A percentile compares a stretch with the other conserved stretches of the same genome.
Conservation (phyloP, 148 eudicot species). For the Tetragonia tetragonoides region DNA sequence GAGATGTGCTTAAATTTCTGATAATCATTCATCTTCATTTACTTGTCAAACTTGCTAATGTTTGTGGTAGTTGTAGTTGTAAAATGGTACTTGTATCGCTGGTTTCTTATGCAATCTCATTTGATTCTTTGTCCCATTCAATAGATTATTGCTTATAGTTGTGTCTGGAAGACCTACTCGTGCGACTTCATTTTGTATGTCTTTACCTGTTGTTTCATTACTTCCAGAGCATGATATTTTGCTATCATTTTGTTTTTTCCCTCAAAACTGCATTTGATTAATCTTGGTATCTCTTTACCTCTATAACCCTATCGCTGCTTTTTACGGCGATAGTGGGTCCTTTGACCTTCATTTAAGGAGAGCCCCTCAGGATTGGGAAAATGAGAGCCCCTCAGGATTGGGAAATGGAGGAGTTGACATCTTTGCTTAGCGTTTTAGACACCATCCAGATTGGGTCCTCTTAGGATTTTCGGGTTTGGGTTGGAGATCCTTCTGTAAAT, state of each 20-base stretch:
- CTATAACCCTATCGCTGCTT: too few relatives aligned
- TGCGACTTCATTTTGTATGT: neutral
- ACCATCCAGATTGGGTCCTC: too few relatives aligned
- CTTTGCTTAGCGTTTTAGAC: too few relatives aligned
- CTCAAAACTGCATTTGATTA: neutral
- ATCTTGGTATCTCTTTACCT: neutral
- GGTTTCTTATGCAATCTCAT: neutral
- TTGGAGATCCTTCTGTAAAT: too few relatives aligned
- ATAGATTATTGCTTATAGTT: neutral
- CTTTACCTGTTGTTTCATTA: neutral
- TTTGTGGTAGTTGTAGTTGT: neutral
- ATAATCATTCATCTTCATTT: neutral
- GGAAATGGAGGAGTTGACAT: too few relatives aligned
- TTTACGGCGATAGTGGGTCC: too few relatives aligned
- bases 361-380: too few relatives aligned
- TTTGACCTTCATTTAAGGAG: too few relatives aligned
- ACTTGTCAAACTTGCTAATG: neutral
- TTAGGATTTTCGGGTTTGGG: too few relatives aligned
- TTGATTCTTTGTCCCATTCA: neutral
- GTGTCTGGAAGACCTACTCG: neutral
- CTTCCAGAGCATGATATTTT: neutral
- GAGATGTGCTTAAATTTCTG: conserved; percentile 16
- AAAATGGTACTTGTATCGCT: neutral
- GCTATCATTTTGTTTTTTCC: neutral
- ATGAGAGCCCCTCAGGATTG: too few relatives aligned